Conservation (phyloP, 2,329 filamentous ascomycete genomes). For the Aspergillus vadensis region DNA sequence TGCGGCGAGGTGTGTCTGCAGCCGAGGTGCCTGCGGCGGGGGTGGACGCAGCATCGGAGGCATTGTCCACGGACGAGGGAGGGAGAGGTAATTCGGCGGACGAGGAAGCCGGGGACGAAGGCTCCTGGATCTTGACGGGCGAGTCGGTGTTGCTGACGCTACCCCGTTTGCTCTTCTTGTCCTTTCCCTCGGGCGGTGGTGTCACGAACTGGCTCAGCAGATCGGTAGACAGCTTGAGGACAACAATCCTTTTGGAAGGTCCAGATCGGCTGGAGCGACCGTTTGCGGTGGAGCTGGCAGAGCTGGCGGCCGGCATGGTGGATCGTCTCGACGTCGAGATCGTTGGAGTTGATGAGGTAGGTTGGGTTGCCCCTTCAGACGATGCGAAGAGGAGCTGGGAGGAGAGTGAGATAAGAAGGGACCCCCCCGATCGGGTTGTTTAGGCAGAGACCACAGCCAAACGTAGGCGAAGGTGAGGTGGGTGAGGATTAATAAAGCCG, state of each 20-base stretch:
- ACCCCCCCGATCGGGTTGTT: background rate
- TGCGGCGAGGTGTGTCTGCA: conserved; percentile 66
- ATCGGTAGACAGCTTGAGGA: conserved; percentile 44
- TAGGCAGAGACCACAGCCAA: background rate
- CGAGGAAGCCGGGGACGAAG: conserved; percentile 41
- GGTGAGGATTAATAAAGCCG: background rate
- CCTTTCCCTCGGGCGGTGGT: conserved; percentile 24
- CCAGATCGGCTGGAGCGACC: conserved; percentile 39
- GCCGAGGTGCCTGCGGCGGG: conserved; percentile 43
- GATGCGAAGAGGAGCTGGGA: background rate
- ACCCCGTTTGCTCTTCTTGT: conserved; percentile 22
- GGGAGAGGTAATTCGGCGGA: conserved; percentile 37
- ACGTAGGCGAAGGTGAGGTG: conserved; percentile 11
- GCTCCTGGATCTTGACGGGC: conserved; percentile 31
- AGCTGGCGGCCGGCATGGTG: conserved; percentile 30
- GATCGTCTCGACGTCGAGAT: background rate
- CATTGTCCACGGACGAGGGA: conserved; percentile 44
- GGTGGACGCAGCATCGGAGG: conserved; percentile 43
- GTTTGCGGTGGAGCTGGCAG: conserved; percentile 34
- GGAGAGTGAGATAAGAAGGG: background rate
- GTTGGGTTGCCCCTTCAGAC: background rate
- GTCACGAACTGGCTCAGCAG: conserved; percentile 40
- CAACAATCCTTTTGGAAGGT: conserved; percentile 36
- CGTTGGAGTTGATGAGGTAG: background rate
- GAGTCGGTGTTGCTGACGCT: conserved; percentile 21